These are phyloP conservation scores for Tetragonia tetragonoides DNA, from an alignment of 148 eudicot genomes.

Conservation along the genomic window DNA sequence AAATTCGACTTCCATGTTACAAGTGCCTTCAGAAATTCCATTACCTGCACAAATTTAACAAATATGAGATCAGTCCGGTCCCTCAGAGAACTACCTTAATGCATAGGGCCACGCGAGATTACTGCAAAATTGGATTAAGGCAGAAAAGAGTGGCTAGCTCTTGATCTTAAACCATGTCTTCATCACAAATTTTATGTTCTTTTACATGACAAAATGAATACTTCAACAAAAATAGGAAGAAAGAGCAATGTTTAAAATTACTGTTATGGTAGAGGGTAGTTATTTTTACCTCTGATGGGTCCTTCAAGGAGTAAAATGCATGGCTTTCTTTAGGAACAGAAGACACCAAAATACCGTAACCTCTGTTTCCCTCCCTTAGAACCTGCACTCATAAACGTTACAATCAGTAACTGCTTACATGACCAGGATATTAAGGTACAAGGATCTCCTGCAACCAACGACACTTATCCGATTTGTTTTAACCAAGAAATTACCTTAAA, in stretches of 20 bases:
- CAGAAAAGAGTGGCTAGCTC: too few relatives aligned
- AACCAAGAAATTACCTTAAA: constrained; percentile 59
- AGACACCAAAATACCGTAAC: constrained; percentile 85
- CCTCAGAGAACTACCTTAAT: too few relatives aligned
- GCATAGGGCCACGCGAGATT: too few relatives aligned
- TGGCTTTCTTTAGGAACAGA: constrained; percentile 81
- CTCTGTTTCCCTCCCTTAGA: constrained; percentile 66
- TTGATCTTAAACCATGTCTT: too few relatives aligned
- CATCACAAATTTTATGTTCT: too few relatives aligned
- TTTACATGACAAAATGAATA: too few relatives aligned
- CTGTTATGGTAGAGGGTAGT: not conserved
- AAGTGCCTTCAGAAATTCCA: constrained; percentile 75
- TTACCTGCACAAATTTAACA: constrained; percentile 47
- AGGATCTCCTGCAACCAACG: not conserved
- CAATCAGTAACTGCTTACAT: not conserved
- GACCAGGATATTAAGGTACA: not conserved
- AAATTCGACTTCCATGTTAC: constrained; percentile 54
- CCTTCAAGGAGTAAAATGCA: constrained; percentile 79
- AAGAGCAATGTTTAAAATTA: not conserved
- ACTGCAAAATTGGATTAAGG: too few relatives aligned
- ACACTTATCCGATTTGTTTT: not conserved
- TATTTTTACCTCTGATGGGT: constrained; percentile 74
- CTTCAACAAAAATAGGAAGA: not conserved
- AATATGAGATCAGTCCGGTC: not conserved
- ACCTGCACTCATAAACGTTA: constrained; percentile 43